Conservation (phyloP, 2,329 filamentous ascomycete species). For the Venturia carpophila region DNA sequence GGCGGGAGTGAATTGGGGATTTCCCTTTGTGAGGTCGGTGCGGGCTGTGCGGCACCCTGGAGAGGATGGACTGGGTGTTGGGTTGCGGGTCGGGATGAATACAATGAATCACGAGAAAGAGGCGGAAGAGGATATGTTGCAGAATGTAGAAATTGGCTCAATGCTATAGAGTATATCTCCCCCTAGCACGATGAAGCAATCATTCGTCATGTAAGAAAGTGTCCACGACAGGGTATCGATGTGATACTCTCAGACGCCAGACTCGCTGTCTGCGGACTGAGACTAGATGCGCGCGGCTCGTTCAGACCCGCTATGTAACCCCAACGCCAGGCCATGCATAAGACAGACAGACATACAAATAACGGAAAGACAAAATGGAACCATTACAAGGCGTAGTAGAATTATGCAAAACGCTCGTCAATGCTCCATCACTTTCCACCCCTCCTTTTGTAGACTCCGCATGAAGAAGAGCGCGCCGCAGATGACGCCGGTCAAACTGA, state of each 20-base stretch:
- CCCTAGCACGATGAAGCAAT: not conserved
- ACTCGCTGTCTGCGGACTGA: not conserved
- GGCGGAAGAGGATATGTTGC: no score
- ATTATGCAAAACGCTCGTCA: conserved; percentile 13
- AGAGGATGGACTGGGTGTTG: no score
- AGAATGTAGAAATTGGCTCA: not conserved
- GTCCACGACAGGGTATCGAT: not conserved
- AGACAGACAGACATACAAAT: not conserved
- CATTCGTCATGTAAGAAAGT: not conserved
- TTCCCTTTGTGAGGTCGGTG: no score
- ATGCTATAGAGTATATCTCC: not conserved
- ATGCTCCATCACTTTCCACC: conserved; percentile 24
- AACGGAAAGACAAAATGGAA: not conserved
- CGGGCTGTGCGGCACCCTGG: no score
- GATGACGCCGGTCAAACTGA: conserved; percentile 23
- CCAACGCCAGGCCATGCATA: conserved; percentile 8
- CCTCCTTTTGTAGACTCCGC: conserved; percentile 22
- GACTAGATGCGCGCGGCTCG: conserved; percentile 5
- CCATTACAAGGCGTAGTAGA: not conserved
- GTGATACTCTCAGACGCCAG: not conserved
- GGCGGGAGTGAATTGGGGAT: no score
- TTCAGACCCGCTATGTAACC: conserved; percentile 7
- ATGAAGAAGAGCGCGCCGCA: conserved; percentile 24
- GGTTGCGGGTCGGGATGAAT: no score
- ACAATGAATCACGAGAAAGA: not conserved